phyloP scores from a whole-genome alignment of 306 rosid species.

The Dryas alaskensis region DNA sequence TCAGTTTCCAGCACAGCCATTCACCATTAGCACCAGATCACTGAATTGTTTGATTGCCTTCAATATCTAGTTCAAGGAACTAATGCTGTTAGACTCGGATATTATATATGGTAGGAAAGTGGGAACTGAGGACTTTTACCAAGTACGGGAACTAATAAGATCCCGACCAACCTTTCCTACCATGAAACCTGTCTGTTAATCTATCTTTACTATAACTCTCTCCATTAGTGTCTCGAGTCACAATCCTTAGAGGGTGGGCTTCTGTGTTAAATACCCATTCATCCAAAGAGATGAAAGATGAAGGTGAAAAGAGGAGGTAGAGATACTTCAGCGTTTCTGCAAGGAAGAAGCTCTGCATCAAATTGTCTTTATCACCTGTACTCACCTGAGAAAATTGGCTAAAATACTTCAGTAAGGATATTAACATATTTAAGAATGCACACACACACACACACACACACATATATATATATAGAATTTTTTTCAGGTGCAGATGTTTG shows the following conservation, averaged over 20 bases:
- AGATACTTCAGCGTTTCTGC: conserved; percentile 65
- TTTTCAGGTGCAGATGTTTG: no score
- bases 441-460: not conserved
- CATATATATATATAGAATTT: no score
- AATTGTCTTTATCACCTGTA: conserved; percentile 43
- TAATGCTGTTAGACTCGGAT: conserved; percentile 11
- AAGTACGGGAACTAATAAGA: not conserved
- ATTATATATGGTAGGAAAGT: conserved; percentile 13
- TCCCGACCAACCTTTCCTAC: conserved; percentile 39
- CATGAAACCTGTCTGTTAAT: conserved; percentile 34
- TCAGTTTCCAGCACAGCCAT: not conserved
- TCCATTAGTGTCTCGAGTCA: conserved; percentile 15
- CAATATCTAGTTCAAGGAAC: conserved; percentile 4
- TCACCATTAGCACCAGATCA: not conserved
- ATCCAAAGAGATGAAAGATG: conserved; percentile 52
- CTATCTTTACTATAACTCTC: conserved; percentile 20
- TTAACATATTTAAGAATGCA: not conserved
- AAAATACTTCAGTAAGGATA: not conserved
- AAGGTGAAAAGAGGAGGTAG: conserved; percentile 63
- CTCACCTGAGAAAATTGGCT: conserved; percentile 36
- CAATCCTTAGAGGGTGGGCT: conserved; percentile 59
- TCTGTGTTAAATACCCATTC: conserved; percentile 73
- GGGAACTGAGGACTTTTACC: conserved; percentile 14
- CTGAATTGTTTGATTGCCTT: not conserved
- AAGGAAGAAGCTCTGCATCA: conserved; percentile 74